Evolutionary conservation across 75 land plant species (phyloP), one percentile per base, ranked within the genome.

Genomic region (Picea sitchensis): DNA sequence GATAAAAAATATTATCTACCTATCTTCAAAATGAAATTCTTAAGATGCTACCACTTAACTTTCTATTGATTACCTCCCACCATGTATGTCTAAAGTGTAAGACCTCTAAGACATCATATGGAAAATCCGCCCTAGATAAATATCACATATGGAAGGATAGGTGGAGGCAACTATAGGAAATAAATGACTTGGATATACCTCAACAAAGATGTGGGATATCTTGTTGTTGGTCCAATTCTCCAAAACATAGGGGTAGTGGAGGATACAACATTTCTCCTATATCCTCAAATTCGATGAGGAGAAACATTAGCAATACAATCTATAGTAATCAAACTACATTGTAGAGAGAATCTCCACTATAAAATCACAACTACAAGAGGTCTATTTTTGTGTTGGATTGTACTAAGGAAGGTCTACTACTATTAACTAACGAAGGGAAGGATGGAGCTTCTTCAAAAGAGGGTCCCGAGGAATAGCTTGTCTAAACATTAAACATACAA

Each of bases 161-260:
- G n/a, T n/a, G n/a, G n/a, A n/a, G n/a, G n/a, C n/a, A n/a, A n/a
- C n/a, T n/a, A n/a, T n/a, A n/a, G n/a, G 87, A 87, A 30, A 78
- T 76, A 65, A 92, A 91, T 78, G 83, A 82, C 26, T 78, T 88
- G 59, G 94, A 86, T 76, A 67, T 91, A 36, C 85, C 88, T 9
- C 73, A 85, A 1, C 88, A 93, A 63, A 91, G 95, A 61, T 93
- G 95, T 82, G 98, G 95, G 3, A 85, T 92, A 73, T 83, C 91
- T 72, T 88, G 93, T 65, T 87, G 86, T 65, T 88, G 89, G 90
- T 80, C 92, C 18, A 90, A 82, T 72, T 81, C 80, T 1, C 69
- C 85, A 34, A 86, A 83, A 58, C 62, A 81, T 59, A 82, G 79
- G n/a, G 76, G 61, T 0, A 82, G 59, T 77, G 76, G 88, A 76